Evolutionary conservation across 192 early-diverging fungal species (phyloP), one percentile per base, ranked within the genome.

Genomic region (Umbelopsis ramanniana): DNA sequence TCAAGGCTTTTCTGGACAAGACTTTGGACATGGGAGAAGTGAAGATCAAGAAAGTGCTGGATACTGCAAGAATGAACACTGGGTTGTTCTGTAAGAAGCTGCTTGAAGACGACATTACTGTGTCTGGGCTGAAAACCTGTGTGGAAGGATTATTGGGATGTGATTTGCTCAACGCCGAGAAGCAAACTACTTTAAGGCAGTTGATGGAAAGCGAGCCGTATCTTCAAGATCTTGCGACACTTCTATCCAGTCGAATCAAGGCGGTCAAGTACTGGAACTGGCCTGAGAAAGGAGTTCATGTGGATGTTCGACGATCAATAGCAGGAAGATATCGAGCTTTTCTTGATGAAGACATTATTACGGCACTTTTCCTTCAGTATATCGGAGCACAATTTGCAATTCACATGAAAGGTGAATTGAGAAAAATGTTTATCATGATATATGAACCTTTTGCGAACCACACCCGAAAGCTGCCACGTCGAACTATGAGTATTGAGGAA

Each of bases 291-390:
- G 55, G 60, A 5, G 72, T 73, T 12, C 17, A 63, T 48, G 33
- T 73, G 7, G 72, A 73, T 19, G 60, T 73, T 4, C 53, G 72
- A 0, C 9, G 72, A 23, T n/a, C 35, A 5, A 53, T 73, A 6
- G 37, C 29, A 22, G 72, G 72, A 50, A 17, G 57, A 46, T 76
- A 66, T 38, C 71, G 75, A 29, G 74, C 72, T 23, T 76, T 76
- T 67, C 26, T 76, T n/a, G 74, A 76, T 9, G 75, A 76, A 68
- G 75, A 76, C 45, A 46, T 76, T 10, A 52, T 74, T 35, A 76
- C 75, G 3, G 75, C 75, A 8, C 29, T 76, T 9, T 76, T 76
- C 19, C 23, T 76, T 47, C 75, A 76, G 15, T 66, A 37, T 14
- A 57, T 76, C 24, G 75, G 75, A 11, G 72, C 67, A 4, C n/a